Percentiles rank a stretch among this genome's conserved stretches.
Conservation (phyloP, 345 rosid genomes). For the Moricandia moricandioides region DNA sequence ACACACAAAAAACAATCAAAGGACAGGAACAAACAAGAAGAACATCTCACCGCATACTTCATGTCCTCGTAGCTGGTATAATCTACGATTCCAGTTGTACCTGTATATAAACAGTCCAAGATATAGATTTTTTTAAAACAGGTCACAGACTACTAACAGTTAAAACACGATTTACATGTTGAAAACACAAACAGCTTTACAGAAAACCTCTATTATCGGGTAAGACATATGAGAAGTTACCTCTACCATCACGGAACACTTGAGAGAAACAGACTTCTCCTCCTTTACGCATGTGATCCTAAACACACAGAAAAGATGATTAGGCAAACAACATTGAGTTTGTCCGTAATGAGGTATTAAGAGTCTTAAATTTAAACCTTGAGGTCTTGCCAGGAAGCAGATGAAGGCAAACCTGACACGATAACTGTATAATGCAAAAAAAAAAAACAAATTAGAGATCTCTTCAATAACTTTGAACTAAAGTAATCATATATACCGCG, state of each 20-base stretch:
- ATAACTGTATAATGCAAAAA: slow-evolving; percentile 50
- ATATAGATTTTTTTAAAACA: not conserved
- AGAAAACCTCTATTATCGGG: not conserved
- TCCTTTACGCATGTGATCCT: slow-evolving; percentile 99
- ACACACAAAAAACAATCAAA: not conserved
- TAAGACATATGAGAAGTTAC: slow-evolving; percentile 38
- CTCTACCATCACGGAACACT: slow-evolving; percentile 91
- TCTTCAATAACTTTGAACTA: not conserved
- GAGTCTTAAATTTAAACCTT: slow-evolving; percentile 50
- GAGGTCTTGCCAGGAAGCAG: slow-evolving; percentile 99
- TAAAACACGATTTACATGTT: not conserved
- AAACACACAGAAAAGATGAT: not conserved
- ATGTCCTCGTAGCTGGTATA: slow-evolving; percentile 93
- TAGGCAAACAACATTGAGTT: not conserved
- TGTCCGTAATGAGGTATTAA: not conserved
- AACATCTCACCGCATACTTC: slow-evolving; percentile 86
- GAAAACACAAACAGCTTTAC: not conserved
- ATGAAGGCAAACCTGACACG: slow-evolving; percentile 83
- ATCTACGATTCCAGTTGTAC: slow-evolving; percentile 91
- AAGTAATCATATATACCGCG: slow-evolving; percentile 53
- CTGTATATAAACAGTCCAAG: slow-evolving; percentile 39
- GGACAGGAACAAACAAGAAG: not conserved
- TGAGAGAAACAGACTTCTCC: slow-evolving; percentile 99
- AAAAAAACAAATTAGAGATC: not conserved
- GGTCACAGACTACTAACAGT: not conserved